Percentiles rank a stretch among this genome's conserved stretches.
These are phyloP conservation scores for Kregervanrija pseudodelftensis DNA, from an alignment of 805 yeast species.

Conservation along the genomic window DNA sequence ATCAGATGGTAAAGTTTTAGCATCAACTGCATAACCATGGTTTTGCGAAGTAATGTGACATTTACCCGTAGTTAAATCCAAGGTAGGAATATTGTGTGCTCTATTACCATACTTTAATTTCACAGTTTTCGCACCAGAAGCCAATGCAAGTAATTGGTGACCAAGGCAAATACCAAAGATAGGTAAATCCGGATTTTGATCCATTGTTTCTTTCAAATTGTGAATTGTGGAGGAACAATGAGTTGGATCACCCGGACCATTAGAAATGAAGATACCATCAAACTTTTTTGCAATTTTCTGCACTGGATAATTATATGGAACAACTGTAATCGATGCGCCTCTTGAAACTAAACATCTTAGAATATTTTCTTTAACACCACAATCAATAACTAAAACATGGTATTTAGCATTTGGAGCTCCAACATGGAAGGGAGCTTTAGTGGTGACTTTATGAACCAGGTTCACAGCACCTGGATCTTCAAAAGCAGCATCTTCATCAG, in stretches of 20 bases:
- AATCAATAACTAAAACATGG: conserved; percentile 91
- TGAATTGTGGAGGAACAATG: conserved; percentile 76
- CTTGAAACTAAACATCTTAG: conserved; percentile 88
- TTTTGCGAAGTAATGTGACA: conserved; percentile 98
- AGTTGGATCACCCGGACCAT: conserved; percentile 98
- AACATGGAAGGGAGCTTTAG: conserved; percentile 91
- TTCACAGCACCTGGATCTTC: conserved; percentile 86
- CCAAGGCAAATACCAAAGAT: conserved; percentile 98
- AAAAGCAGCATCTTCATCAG: conserved; percentile 85
- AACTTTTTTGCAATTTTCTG: conserved; percentile 85
- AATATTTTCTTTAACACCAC: conserved; percentile 98
- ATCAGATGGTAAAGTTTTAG: conserved; percentile 60
- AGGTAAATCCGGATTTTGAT: conserved; percentile 59
- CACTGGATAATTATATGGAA: conserved; percentile 93
- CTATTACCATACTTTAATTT: conserved; percentile 97
- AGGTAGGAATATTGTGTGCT: conserved; percentile 97
- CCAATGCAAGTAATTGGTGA: conserved; percentile 92
- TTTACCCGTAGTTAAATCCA: conserved; percentile 82
- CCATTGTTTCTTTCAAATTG: conserved; percentile 67
- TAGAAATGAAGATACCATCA: conserved; percentile 91
- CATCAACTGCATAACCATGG: conserved; percentile 97
- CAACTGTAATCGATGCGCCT: conserved; percentile 93
- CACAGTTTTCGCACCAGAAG: conserved; percentile 87
- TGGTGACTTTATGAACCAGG: conserved; percentile 87
- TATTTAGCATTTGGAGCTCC: conserved; percentile 52